Base-by-base conservation (phyloP, 2,329 filamentous ascomycete genomes). In the Plenodomus tracheiphilus region DNA sequence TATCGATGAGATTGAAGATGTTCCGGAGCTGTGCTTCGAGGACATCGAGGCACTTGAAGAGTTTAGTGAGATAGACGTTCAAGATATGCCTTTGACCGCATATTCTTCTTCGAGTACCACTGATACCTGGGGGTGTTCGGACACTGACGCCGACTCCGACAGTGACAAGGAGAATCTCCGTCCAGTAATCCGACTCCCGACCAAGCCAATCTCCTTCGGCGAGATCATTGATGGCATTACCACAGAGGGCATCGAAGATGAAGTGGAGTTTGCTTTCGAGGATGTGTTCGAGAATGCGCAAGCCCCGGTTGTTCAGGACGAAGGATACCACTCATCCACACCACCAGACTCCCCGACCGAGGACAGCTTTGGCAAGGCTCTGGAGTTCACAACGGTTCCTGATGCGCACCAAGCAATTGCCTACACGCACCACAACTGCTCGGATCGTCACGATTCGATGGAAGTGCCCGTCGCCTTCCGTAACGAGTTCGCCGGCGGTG, bases 301-400 rank as follows among this genome's bases (percentile, higher is more conserved):
- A 17, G 37, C 40, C n/a, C n/a, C n/a, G 7, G 15, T 39, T 15
- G 3, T 15, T 10, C 21, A n/a, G 15, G 51, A 54, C n/a, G 51
- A 54, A 30, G 51, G 51, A 15, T 54, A 54, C 21, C n/a, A 32
- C 7, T 54, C 51, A 8, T 38, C 51, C 11, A 51, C 51, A 3
- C 51, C 51, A 5, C 44, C 41, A 0, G 16, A 35, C 5, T 48
- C 48, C 30, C 44, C 41, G 10, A 19, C 20, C 3, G 11, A 36
- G 2, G 32, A 40, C 10, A n/a, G 0, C 2, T 40, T 35, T 7
- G 40, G 28, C 18, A n/a, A 17, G 17, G n/a, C n/a, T n/a, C n/a
- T n/a, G n/a, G n/a, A n/a, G n/a, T n/a, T n/a, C n/a, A n/a, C n/a
- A n/a, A n/a, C n/a, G n/a, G n/a, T n/a, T n/a, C n/a, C n/a, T n/a